These are phyloP conservation scores for Suhomyces chickasaworum DNA, from an alignment of 1,139 yeast genomes.

Conservation along the genomic window DNA sequence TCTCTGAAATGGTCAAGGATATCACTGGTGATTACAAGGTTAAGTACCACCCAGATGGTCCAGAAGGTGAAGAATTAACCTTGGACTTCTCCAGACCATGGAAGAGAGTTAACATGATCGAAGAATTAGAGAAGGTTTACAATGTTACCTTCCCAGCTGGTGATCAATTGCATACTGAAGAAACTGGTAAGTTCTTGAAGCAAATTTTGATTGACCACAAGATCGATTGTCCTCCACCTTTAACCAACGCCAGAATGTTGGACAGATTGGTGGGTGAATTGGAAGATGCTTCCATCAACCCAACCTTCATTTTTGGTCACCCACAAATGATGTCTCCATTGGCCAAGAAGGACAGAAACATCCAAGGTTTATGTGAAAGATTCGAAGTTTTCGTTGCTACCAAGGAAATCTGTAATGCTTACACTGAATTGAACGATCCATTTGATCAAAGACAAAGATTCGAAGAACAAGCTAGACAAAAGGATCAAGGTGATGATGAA, in stretches of 20 bases:
- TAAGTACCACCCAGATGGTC: slow-evolving; percentile 88
- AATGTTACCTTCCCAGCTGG: slow-evolving; percentile 94
- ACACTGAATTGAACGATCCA: slow-evolving; percentile 98
- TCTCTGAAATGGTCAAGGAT: slow-evolving; percentile 96
- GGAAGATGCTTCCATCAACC: slow-evolving; percentile 93
- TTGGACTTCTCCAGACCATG: slow-evolving; percentile 95
- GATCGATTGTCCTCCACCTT: slow-evolving; percentile 92
- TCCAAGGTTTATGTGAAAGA: slow-evolving; percentile 96
- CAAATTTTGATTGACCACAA: slow-evolving; percentile 75
- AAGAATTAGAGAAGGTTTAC: slow-evolving; percentile 85
- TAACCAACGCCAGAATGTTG: slow-evolving; percentile 97
- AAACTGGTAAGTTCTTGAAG: slow-evolving; percentile 89
- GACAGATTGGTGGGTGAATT: slow-evolving; percentile 95
- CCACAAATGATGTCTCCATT: slow-evolving; percentile 99
- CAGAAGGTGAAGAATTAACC: slow-evolving; percentile 74
- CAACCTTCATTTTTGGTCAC: slow-evolving; percentile 97
- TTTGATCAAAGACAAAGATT: slow-evolving; percentile 96
- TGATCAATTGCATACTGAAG: slow-evolving; percentile 89
- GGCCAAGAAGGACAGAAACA: slow-evolving; percentile 91
- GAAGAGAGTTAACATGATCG: slow-evolving; percentile 98
- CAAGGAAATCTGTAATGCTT: slow-evolving; percentile 97
- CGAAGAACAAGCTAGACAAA: slow-evolving; percentile 98
- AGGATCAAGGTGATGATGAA: slow-evolving; percentile 98
- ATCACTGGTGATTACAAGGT: slow-evolving; percentile 88
- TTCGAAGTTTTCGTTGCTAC: slow-evolving; percentile 98